Base-by-base conservation (phyloP, 78 protist genomes). In the Pigoraptor vietnamica region DNA sequence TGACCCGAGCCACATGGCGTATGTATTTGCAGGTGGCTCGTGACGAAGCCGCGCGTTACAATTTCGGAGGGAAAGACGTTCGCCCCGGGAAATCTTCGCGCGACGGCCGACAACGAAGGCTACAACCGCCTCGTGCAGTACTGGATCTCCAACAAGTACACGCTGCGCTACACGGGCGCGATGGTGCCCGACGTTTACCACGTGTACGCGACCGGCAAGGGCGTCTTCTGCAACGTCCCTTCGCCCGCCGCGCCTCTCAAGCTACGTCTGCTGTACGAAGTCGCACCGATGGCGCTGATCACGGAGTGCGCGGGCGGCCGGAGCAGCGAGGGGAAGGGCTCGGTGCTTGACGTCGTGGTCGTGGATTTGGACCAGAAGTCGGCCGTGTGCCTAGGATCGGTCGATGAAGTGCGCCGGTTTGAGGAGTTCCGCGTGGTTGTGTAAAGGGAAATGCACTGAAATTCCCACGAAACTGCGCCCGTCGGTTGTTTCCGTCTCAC, bases 121-220 rank as follows among this genome's bases (percentile, higher is more conserved):
- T 89, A 89, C 79, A 23, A 89, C 1, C 40, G 37, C 14, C 87
- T 89, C 23, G 79, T 89, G 29, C 2, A 79, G 34, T n/a, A 90
- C 14, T 39, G 36, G 33, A 37, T 79, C 39, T 14, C 39, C 84
- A 38, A 29, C 86, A 29, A 82, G 33, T 96, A 95, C n/a, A 90
- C 97, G 0, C 40, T 94, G 0, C 91, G 98, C 83, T 97, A 97
- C 90, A 95, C 97, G 21, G 99, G 99, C 40, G 40, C 93, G 37
- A 95, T 97, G 98, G 98, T 97, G 32, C 97, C 96, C 38, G 99
- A 98, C 90, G 95, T 98, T 21, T 97, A 97, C 93, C 92, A 98
- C 39, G 97, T 97, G 1, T 93, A 96, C 25, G 88, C 96, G n/a
- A 94, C 96, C 91, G 99, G 99, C 0, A 98, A 98, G 83, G 91